Conservation (phyloP, 768 basidiomycete genomes). For the Ramaria rubella region DNA sequence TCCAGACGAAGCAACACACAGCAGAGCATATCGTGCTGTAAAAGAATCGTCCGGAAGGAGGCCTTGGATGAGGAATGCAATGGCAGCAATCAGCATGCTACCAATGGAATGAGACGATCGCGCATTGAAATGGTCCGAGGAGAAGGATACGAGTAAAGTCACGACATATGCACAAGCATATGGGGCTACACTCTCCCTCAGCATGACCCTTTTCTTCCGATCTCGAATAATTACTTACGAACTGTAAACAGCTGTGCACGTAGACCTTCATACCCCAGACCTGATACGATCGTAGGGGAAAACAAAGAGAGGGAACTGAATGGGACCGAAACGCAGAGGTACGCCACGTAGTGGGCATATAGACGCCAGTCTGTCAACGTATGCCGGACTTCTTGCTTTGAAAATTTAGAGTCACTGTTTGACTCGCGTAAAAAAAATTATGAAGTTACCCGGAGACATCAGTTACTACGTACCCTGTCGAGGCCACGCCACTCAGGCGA, state of each 20-base stretch:
- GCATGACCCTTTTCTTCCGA: not conserved
- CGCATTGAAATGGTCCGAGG: constrained; percentile 20
- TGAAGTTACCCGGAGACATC: not conserved
- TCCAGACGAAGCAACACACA: constrained; percentile 27
- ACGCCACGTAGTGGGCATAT: constrained; percentile 35
- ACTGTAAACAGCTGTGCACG: constrained; percentile 59
- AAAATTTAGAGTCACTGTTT: constrained; percentile 27
- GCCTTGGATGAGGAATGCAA: constrained; percentile 17
- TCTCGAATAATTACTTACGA: constrained; percentile 20
- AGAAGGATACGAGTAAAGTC: constrained; percentile 19
- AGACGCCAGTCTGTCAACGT: constrained; percentile 33
- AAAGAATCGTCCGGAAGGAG: constrained; percentile 19
- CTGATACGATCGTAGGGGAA: constrained; percentile 62
- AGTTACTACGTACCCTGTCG: constrained; percentile 16
- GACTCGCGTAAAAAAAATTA: not conserved
- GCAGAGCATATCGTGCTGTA: constrained; percentile 27
- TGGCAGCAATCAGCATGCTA: constrained; percentile 9
- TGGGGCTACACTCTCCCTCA: constrained; percentile 20
- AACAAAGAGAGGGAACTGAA: constrained; percentile 47
- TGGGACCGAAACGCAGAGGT: constrained; percentile 39
- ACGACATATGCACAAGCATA: constrained; percentile 32
- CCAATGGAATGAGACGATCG: not conserved
- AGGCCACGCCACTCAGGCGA: constrained; percentile 31
- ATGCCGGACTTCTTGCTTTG: constrained; percentile 30
- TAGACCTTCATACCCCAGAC: constrained; percentile 49